Percentiles rank a stretch among this genome's conserved stretches.
phyloP scores from a whole-genome alignment of 805 yeast genomes.

The Jamesozyma gamospora region DNA sequence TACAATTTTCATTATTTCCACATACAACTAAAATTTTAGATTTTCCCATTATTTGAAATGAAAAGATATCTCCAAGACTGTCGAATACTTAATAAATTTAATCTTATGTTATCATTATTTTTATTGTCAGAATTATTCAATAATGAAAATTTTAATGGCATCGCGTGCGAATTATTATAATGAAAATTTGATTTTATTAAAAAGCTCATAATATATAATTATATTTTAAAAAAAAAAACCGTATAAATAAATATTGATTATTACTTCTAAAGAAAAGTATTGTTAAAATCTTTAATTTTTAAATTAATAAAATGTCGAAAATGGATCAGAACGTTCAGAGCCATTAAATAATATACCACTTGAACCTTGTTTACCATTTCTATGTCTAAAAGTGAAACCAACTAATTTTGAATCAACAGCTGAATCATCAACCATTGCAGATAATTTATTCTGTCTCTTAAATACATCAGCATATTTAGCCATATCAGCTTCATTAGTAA shows the following conservation, averaged over 20 bases:
- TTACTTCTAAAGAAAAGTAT: too few relatives aligned
- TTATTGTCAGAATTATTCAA: too few relatives aligned
- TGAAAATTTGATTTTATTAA: too few relatives aligned
- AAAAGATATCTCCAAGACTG: too few relatives aligned
- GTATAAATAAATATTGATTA: too few relatives aligned
- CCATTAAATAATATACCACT: constrained; percentile 30
- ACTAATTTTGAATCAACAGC: constrained; percentile 66
- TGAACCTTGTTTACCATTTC: constrained; percentile 32
- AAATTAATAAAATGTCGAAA: constrained; percentile 28
- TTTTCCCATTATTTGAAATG: neutral
- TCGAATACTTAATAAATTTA: too few relatives aligned
- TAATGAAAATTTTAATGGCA: too few relatives aligned
- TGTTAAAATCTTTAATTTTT: too few relatives aligned
- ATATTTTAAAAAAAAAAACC: too few relatives aligned
- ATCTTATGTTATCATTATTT: too few relatives aligned
- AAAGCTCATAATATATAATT: too few relatives aligned
- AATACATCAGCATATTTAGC: constrained; percentile 94
- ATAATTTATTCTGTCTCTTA: constrained; percentile 79
- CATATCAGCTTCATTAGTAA: constrained; percentile 93
- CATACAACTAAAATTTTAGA: constrained; percentile 12
- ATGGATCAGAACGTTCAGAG: constrained; percentile 30
- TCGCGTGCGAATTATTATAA: too few relatives aligned
- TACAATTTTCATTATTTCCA: constrained; percentile 10
- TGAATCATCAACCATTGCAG: constrained; percentile 50
- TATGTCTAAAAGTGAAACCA: constrained; percentile 94